These are phyloP conservation scores for Clarireedia sp. DNA, from an alignment of 2,329 filamentous ascomycete genomes.

Conservation along the genomic window DNA sequence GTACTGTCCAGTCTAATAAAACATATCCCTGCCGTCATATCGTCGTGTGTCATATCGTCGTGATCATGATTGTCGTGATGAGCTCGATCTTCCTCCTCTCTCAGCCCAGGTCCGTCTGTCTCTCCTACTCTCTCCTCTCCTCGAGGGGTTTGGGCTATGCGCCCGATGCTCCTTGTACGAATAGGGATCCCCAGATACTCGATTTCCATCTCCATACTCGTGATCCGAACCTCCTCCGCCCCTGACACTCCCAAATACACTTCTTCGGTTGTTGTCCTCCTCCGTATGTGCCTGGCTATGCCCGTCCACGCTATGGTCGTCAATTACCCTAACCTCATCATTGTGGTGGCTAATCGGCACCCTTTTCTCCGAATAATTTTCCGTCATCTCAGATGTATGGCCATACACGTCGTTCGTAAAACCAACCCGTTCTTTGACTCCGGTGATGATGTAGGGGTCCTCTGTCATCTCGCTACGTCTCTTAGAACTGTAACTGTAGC, in stretches of 20 bases:
- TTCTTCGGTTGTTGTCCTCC: not conserved
- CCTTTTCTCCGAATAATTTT: too few relatives aligned
- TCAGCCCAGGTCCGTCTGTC: slow-evolving; percentile 2
- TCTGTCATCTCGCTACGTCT: not conserved
- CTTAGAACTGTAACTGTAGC: not conserved
- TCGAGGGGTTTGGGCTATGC: slow-evolving; percentile 1
- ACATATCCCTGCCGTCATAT: too few relatives aligned
- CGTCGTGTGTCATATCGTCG: too few relatives aligned
- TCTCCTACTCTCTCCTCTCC: slow-evolving; percentile 5
- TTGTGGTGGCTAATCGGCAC: too few relatives aligned
- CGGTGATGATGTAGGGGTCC: not conserved
- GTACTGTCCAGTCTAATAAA: too few relatives aligned
- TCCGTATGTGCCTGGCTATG: not conserved
- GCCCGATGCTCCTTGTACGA: slow-evolving; percentile 2
- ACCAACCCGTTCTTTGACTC: not conserved
- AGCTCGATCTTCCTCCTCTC: not conserved
- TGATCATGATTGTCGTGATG: too few relatives aligned
- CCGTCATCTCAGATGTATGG: too few relatives aligned
- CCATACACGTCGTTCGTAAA: not conserved
- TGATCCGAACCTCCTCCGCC: not conserved
- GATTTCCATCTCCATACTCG: not conserved
- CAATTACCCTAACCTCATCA: not conserved
- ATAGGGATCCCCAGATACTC: slow-evolving; percentile 4
- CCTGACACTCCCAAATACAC: not conserved
- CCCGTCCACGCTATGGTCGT: not conserved